phyloP scores from a whole-genome alignment of 2,329 filamentous ascomycete species.

The Pseudopithomyces chartarum region DNA sequence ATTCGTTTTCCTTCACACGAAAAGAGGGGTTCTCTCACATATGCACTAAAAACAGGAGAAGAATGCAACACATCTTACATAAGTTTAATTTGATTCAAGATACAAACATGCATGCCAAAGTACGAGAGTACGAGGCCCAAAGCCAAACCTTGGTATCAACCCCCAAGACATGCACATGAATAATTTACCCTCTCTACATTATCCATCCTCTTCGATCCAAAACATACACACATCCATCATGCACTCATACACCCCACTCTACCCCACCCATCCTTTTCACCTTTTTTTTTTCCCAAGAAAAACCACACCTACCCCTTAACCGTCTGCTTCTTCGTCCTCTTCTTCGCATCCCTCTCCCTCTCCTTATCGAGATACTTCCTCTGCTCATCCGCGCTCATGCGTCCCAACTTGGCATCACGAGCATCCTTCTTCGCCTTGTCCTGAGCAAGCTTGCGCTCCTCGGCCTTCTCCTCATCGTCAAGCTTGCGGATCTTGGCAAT shows the following conservation, averaged over 20 bases:
- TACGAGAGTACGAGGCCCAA: too few species aligned
- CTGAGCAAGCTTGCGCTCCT: constrained; percentile 59
- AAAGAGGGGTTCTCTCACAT: too few species aligned
- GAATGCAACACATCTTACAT: too few species aligned
- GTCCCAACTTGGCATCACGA: constrained; percentile 71
- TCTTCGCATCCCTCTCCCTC: constrained; percentile 80
- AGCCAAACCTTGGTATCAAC: constrained; percentile 14
- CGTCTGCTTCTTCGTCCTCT: constrained; percentile 66
- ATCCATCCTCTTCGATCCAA: background rate
- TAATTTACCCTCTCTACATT: too few species aligned
- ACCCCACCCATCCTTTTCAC: background rate
- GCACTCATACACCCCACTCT: background rate
- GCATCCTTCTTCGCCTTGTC: constrained; percentile 79
- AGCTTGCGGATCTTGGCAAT: constrained; percentile 78
- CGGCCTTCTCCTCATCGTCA: constrained; percentile 72
- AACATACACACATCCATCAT: background rate
- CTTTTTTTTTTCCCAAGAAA: background rate
- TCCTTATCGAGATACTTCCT: constrained; percentile 74
- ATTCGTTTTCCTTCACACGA: too few species aligned
- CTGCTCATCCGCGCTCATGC: constrained; percentile 65
- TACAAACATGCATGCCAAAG: too few species aligned
- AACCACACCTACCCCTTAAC: constrained; percentile 45
- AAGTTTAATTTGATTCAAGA: too few species aligned
- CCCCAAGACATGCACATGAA: too few species aligned
- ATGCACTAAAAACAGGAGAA: too few species aligned